Evolutionary conservation across 2,329 filamentous ascomycete species (phyloP).

Genomic region (Boeremia exigua): DNA sequence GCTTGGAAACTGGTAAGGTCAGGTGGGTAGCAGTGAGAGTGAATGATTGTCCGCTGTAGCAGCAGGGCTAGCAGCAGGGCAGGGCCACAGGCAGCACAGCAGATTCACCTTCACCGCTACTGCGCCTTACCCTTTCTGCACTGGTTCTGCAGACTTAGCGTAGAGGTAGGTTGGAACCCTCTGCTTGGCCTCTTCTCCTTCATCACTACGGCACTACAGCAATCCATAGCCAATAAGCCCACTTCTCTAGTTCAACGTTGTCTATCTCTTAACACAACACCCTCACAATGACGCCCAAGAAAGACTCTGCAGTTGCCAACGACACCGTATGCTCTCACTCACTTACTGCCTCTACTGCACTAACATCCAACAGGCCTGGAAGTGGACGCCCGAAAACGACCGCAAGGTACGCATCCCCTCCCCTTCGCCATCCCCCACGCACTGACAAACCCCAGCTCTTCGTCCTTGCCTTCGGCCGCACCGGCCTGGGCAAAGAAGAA

Average conservation of each 20-base stretch:
- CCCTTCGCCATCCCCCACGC: too few relatives aligned
- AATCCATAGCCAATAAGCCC: background rate
- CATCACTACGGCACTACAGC: background rate
- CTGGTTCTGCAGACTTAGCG: background rate
- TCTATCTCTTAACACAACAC: background rate
- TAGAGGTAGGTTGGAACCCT: background rate
- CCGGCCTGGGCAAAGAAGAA: background rate
- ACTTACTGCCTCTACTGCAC: background rate
- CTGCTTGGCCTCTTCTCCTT: background rate
- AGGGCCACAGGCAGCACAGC: background rate
- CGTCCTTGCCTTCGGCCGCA: background rate
- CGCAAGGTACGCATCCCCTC: background rate
- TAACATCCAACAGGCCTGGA: background rate
- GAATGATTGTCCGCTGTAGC: background rate
- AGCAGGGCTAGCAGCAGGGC: background rate
- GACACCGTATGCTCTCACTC: background rate
- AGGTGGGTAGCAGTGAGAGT: background rate
- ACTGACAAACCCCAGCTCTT: background rate
- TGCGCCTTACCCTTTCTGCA: background rate
- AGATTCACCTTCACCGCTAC: slow-evolving; percentile 2
- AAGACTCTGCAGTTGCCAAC: background rate
- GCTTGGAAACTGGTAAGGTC: background rate
- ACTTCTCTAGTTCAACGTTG: background rate
- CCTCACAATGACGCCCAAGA: slow-evolving; percentile 8
- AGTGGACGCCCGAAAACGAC: slow-evolving; percentile 8